Evolutionary conservation across 75 land plant species (phyloP), one percentile per base, ranked within the genome.

Genomic region (Selaginella tamariscina): DNA sequence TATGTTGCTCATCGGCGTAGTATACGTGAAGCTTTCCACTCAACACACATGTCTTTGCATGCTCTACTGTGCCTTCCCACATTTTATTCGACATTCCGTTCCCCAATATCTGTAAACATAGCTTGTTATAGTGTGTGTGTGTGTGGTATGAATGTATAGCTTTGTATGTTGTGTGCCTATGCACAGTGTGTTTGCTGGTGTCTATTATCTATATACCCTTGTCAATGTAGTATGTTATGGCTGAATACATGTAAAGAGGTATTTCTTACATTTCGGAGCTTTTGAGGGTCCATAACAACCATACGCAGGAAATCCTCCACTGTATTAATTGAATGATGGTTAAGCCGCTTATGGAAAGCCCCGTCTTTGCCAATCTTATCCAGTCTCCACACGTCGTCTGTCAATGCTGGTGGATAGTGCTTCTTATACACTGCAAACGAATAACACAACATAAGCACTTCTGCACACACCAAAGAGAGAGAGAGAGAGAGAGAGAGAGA

Each of bases 331-430:
- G 79, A 80, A 23, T 67, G 66, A 21, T 74, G 69, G 69, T 82
- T 85, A 30, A 92, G 72, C 56, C 80, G 88, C 82, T 86, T 92
- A 72, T 92, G 97, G 70, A 92, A 92, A 66, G 93, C 77, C 8
- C 97, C 97, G 82, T 92, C 97, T 64, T 92, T 92, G 5, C 93
- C 97, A 72, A 92, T 92, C 75, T 92, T 92, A 73, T 92, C 87
- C 79, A 92, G 68, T 65, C 97, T 78, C 97, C 97, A 92, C 22
- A 92, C 97, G 0, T 92, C 93, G 78, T 92, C 97, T 57, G 70
- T 82, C 26, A 86, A 57, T 22, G 85, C 89, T 54, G 97, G 97
- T 68, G 97, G 97, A 67, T 92, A 88, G 39, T 92, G 97, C 69
- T 92, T 92, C 77, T 88, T 92, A 80, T 92, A 92, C 69, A 92